A percentile compares a stretch with the other conserved stretches of the same genome.
Evolutionary conservation across 140 eudicot genomes (phyloP).

Genomic region (Bidens hawaiensis): DNA sequence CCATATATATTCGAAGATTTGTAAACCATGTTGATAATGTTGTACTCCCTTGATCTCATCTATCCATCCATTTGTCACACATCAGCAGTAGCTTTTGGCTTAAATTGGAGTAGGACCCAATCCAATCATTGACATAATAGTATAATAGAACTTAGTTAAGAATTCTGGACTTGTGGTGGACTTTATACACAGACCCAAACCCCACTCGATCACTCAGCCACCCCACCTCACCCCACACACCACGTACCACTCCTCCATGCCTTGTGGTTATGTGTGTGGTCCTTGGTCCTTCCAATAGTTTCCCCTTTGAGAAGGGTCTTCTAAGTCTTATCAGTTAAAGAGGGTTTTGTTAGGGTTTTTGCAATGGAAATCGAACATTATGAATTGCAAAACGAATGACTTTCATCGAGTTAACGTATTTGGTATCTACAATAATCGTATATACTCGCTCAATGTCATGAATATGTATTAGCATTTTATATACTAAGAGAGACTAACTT

Average conservation of each 20-base stretch:
- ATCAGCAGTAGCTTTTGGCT: conserved; percentile 18
- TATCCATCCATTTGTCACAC: conserved; percentile 19
- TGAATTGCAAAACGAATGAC: no score
- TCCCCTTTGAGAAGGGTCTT: no score
- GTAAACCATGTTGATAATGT: conserved; percentile 13
- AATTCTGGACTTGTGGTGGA: conserved; percentile 20
- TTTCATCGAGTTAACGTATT: no score
- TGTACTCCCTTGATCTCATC: conserved; percentile 20
- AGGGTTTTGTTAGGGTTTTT: not conserved
- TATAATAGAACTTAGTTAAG: conserved; percentile 12
- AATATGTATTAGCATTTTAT: no score
- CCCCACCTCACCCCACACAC: conserved; percentile 12
- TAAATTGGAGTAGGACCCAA: conserved; percentile 26
- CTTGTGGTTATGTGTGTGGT: conserved; percentile 25
- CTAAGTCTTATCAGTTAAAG: no score
- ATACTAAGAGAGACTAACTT: no score
- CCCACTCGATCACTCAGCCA: no score
- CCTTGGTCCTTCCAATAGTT: no score
- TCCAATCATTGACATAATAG: conserved; percentile 30
- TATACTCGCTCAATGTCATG: no score
- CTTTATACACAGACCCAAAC: conserved; percentile 9
- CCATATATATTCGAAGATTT: conserved; percentile 4
- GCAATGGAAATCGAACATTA: not conserved
- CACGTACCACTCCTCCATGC: conserved; percentile 10
- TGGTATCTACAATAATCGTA: no score